Base-by-base conservation (phyloP, 352 stramenopile species). In the Pythium brassicae region DNA sequence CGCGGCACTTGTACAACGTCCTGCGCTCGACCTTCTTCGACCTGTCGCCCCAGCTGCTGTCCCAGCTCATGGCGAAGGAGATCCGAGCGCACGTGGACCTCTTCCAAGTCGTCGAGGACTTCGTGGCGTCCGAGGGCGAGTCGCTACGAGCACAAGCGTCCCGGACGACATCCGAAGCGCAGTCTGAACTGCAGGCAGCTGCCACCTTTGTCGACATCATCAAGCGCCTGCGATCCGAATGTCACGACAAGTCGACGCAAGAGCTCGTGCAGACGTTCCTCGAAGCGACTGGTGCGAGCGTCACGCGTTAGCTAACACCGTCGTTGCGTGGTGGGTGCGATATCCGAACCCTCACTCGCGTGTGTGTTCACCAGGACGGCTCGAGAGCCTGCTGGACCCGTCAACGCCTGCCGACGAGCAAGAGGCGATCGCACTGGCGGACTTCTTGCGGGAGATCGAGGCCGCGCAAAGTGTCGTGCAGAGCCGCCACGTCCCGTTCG, bases 1-100 rank as follows among this genome's bases (percentile, higher is more conserved):
- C 83, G 11, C 76, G 76, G 11, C 75, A 90, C 48, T 52, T 92
- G 11, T 92, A 92, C 66, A 90, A 90, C 43, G 69, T 92, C 8
- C 61, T 92, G 22, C 78, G 83, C 3, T 92, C 83, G 14, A 68
- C 78, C 11, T 84, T 66, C 47, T 74, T 89, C 49, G 58, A 49
- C 20, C 78, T 92, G n/a, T 70, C 83, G 17, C 55, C 77, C 3
- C 59, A 76, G 23, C 43, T 88, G 11, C 55, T 92, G 2, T 89
- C 79, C 5, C 65, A 63, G 47, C 55, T 92, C 17, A 88, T 92
- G 78, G 76, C 87, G 45, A 76, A 74, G 34, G 69, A 89, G 40
- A 65, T 74, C 25, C 68, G 60, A 17, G 85, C 65, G 32, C 68
- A 87, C 26, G 59, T 62, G 3, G 67, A 75, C 42, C 57, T 92